Base-by-base conservation (phyloP, 2,329 filamentous ascomycete genomes). In the Ophiostoma piceae region DNA sequence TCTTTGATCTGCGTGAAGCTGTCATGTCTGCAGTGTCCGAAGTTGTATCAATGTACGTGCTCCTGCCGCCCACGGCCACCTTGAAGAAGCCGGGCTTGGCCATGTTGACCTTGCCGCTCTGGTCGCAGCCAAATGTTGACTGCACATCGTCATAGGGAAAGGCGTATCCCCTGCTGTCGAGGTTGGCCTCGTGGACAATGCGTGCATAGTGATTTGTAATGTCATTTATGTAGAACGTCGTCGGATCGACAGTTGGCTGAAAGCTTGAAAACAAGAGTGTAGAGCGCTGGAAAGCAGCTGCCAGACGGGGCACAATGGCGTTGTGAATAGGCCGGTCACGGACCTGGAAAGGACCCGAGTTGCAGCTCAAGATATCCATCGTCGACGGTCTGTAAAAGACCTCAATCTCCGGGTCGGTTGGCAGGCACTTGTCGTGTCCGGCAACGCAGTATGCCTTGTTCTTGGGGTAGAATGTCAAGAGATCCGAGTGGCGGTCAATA, bases 351-450 rank as follows among this genome's bases (percentile, higher is more conserved):
- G 87, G 87, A 0, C 88, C 88, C 1, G 84, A 87, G 73, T 84
- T 88, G 79, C 88, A 90, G 47, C 84, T 84, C 75, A 91, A 87
- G 72, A 92, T 89, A 77, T 92, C 89, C 14, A 79, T 79, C 1
- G 85, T 85, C 1, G 79, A 83, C 0, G 89, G 89, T 71, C 84
- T 81, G 1, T 76, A 71, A 76, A 91, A 92, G 1, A 60, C 43
- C 73, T 82, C 80, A 19, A 62, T 19, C 32, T 57, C n/a, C 16
- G 47, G 47, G 11, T 73, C 73, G 47, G 76, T 79, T 32, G 81
- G 51, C 19, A 22, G n/a, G 22, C 67, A 68, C 9, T 57, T 14
- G 26, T 43, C 60, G 11, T 11, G 41, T 7, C 14, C 51, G 32
- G n/a, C 65, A 8, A 41, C 6, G 39, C 65, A 26, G 22, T 9